Evolutionary conservation across 78 protist genomes (phyloP), one percentile per base, ranked within the genome.

Genomic region (Mastigamoeba balamuthi): DNA sequence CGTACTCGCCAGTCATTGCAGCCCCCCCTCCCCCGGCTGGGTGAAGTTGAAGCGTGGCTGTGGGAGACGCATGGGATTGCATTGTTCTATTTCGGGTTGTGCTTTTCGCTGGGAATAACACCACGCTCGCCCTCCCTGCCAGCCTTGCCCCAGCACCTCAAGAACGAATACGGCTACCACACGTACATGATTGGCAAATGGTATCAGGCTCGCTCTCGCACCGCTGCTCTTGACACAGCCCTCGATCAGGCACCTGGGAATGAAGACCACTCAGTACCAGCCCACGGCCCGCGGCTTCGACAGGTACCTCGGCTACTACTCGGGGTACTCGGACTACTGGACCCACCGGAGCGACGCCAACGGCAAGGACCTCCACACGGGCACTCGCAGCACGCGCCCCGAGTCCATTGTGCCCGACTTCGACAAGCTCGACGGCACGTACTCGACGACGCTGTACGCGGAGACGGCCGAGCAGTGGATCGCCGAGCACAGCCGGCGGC

Each of bases 111-210:
- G n/a, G n/a, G n/a, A n/a, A n/a, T n/a, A n/a, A 48, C 58, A 48
- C 17, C 58, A 48, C 58, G 17, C 33, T 17, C 17, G 58, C 17
- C 58, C 17, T 25, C 17, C 33, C 58, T 25, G 58, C 58, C 17
- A 17, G 58, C 58, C 17, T 48, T 17, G 28, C 52, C 76, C 7
- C 28, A 48, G n/a, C 7, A 72, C 64, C 3, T 72, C 36, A 52
- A 58, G 8, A 25, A 17, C 58, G 38, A 48, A 6, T 66, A 66
- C 3, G 64, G 64, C n/a, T 72, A 72, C 39, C 29, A 30, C 36
- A 72, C 76, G 10, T 65, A 72, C 9, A 35, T 44, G 36, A 6
- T 72, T 58, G 76, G 76, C 39, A 72, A 72, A 39, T 72, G 76
- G 76, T 48, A 48, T 25, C 33, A 48, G 17, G 17, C 33, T 48